Percentiles rank a stretch among this genome's conserved stretches.
Conservation (phyloP, 2,329 filamentous ascomycete genomes). For the Hysterium pulicare region DNA sequence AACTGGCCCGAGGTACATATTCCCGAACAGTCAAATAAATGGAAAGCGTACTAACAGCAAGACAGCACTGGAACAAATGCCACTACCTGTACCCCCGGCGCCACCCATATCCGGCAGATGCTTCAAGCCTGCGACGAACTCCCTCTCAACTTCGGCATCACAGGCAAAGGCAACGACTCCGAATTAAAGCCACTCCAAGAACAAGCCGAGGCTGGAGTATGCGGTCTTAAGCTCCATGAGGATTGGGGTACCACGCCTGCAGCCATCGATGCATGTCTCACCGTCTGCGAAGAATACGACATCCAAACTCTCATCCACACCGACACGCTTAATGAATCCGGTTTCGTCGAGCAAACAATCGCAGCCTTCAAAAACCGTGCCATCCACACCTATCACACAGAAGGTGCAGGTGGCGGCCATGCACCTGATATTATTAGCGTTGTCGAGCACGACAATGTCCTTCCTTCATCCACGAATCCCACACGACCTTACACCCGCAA, state of each 20-base stretch:
- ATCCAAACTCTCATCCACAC: conserved; percentile 94
- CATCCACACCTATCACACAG: conserved; percentile 96
- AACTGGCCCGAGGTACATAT: conserved; percentile 73
- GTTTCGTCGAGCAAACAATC: conserved; percentile 92
- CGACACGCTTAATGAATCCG: conserved; percentile 92
- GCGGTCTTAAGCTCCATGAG: conserved; percentile 90
- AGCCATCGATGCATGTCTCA: conserved; percentile 78
- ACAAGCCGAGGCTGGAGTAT: conserved; percentile 78
- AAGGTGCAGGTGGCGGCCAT: conserved; percentile 91
- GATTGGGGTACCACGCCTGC: conserved; percentile 93
- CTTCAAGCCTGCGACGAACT: conserved; percentile 79
- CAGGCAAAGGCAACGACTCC: conserved; percentile 89
- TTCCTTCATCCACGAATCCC: conserved; percentile 88
- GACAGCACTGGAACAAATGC: conserved; percentile 78
- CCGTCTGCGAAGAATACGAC: conserved; percentile 85
- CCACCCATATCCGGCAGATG: conserved; percentile 81
- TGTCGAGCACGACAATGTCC: conserved; percentile 81
- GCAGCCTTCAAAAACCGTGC: conserved; percentile 80
- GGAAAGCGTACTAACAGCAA: conserved; percentile 16
- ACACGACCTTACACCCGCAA: conserved; percentile 88
- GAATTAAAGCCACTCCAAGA: conserved; percentile 68
- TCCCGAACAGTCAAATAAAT: not conserved
- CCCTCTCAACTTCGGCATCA: conserved; percentile 86
- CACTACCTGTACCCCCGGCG: conserved; percentile 88
- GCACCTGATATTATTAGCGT: conserved; percentile 95